phyloP scores from a whole-genome alignment of 1,284 basidiomycete genomes.

The Coniferiporia sulphurascens region DNA sequence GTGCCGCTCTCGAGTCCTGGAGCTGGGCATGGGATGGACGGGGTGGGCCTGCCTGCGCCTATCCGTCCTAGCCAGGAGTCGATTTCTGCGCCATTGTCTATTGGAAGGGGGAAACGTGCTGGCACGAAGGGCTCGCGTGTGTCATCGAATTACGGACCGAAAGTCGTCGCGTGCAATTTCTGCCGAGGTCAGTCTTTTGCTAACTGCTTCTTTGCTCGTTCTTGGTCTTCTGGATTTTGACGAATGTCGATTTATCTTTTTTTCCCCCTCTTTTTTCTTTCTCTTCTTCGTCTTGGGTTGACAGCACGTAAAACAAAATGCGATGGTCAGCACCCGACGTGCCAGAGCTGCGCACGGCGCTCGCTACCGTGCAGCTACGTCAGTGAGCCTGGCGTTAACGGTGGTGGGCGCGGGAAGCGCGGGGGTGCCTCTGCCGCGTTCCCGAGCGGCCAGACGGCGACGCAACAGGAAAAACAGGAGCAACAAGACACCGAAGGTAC shows the following conservation, averaged over 20 bases:
- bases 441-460: neutral
- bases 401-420: slow-evolving; percentile 22
- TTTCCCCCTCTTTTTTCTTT: slow-evolving; percentile 14
- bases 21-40: neutral
- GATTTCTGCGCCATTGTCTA: neutral
- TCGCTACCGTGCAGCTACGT: slow-evolving; percentile 72
- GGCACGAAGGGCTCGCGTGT: slow-evolving; percentile 37
- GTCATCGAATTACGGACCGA: slow-evolving; percentile 65
- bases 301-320: slow-evolving; percentile 80
- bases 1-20: neutral
- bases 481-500: slow-evolving; percentile 1
- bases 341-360: slow-evolving; percentile 71
- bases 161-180: slow-evolving; percentile 79
- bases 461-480: neutral
- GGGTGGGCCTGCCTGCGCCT: neutral
- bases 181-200: slow-evolving; percentile 58
- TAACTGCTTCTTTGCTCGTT: too few relatives aligned
- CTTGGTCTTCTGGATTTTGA: too few relatives aligned
- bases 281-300: slow-evolving; percentile 7
- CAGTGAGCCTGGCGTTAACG: slow-evolving; percentile 43
- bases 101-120: slow-evolving; percentile 44
- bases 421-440: slow-evolving; percentile 22
- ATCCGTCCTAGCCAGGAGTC: neutral
- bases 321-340: slow-evolving; percentile 73
- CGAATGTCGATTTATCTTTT: too few relatives aligned